Conservation (phyloP, 108 stramenopile genomes). For the Fistulifera solaris region DNA sequence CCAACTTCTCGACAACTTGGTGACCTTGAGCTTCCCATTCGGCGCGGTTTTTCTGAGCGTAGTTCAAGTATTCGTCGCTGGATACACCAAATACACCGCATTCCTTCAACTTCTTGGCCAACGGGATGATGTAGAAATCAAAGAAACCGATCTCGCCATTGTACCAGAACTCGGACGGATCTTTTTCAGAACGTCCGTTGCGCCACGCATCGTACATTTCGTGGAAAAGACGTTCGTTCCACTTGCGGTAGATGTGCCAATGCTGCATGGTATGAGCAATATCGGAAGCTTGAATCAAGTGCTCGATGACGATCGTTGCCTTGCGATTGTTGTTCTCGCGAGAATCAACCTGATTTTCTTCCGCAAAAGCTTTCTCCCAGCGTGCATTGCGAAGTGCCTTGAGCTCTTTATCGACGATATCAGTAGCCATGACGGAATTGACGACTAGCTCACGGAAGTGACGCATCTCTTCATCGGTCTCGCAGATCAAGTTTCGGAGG, state of each 20-base stretch:
- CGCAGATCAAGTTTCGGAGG: conserved; percentile 1
- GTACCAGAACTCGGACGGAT: conserved; percentile 6
- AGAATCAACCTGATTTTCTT: neutral
- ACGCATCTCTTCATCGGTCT: neutral
- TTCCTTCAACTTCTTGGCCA: conserved; percentile 26
- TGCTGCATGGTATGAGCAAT: conserved; percentile 34
- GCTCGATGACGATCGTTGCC: conserved; percentile 24
- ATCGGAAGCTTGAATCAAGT: conserved; percentile 29
- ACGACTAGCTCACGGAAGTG: conserved; percentile 1
- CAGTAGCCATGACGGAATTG: neutral
- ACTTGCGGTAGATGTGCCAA: conserved; percentile 23
- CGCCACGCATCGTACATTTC: conserved; percentile 22
- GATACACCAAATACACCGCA: conserved; percentile 22
- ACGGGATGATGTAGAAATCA: conserved; percentile 24
- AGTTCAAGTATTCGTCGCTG: conserved; percentile 15
- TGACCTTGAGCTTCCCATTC: conserved; percentile 20
- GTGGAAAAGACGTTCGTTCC: conserved; percentile 29
- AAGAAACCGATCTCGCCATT: conserved; percentile 23
- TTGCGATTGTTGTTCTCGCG: conserved; percentile 6
- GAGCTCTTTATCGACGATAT: conserved; percentile 16
- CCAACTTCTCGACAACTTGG: conserved; percentile 14
- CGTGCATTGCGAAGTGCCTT: conserved; percentile 6
- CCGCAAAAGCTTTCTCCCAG: conserved; percentile 14
- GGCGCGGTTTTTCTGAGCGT: conserved; percentile 16
- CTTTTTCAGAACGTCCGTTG: conserved; percentile 18